Evolutionary conservation across 2,329 filamentous ascomycete genomes (phyloP), one percentile per base, ranked within the genome.

Genomic region (Curvularia verruculosa): DNA sequence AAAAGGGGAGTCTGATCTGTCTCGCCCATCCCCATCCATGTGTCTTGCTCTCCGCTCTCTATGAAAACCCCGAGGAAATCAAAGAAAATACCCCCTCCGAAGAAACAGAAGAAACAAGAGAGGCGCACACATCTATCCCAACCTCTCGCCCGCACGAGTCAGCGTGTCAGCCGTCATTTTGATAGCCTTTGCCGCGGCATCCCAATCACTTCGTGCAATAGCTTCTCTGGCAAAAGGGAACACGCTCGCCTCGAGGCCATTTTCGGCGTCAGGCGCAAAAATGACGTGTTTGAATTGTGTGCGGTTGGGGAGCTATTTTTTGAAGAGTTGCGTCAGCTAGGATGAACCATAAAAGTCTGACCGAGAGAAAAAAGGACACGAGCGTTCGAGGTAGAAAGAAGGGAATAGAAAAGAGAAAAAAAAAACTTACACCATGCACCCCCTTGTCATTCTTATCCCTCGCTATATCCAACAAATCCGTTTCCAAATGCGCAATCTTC

Each of bases 241-340:
- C 60, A 85, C 85, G 0, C 85, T 84, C 29, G 63, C 60, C 34
- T 89, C 84, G 64, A 88, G 85, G 36, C 84, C 86, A 31, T 87
- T 88, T 89, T 91, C 93, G 2, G 86, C 80, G 69, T 91, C 86
- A 0, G 95, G 95, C 1, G 90, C 94, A 73, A 93, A 96, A 54
- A 99, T 80, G 70, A 96, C 84, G 77, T 97, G 95, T 76, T 96
- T 96, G 83, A 92, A 99, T 78, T 98, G 95, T 5, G 90, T 90
- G 63, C 94, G 88, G 67, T 91, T 91, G 37, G 91, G 90, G 4
- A 96, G 84, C 74, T 76, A 29, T 29, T 3, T 29, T 29, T n/a
- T n/a, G n/a, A n/a, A n/a, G n/a, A n/a, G n/a, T n/a, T n/a, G n/a
- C n/a, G n/a, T n/a, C n/a, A n/a, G n/a, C n/a, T n/a, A n/a, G n/a